Evolutionary conservation across 768 basidiomycete genomes (phyloP), one percentile per base, ranked within the genome.

Genomic region (Inosperma sp.): DNA sequence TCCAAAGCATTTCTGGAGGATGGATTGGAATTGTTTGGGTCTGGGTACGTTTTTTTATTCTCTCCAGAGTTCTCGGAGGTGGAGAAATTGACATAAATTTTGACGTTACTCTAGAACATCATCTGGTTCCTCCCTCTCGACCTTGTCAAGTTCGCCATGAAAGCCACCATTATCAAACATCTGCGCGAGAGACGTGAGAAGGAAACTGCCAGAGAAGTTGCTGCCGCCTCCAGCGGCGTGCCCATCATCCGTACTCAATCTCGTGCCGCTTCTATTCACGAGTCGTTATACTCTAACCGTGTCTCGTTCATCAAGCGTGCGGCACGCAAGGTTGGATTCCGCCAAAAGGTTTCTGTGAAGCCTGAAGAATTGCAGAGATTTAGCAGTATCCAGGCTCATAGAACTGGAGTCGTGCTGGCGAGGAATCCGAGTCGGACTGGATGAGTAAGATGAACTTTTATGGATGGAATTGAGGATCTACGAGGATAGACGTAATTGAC

Each of bases 11-110:
- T 66, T 89, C 87, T 54, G 94, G 89, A 65, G 88, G 84, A 22
- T 97, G 94, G 94, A 90, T 97, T 58, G 95, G 94, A 72, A 93
- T 98, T 58, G 79, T 95, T 52, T 97, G 94, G 94, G 79, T 94
- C 58, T 93, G 91, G 90, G 90, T 91, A 73, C 34, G 86, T 79
- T 5, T 49, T 44, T 21, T 27, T 44, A 44, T 8, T 43, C 12
- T 33, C 5, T 30, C 7, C 4, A n/a, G 46, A 36, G 4, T 7
- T 26, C 1, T 17, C 6, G 25, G 23, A 35, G 14, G 25, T 19
- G 17, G 30, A 22, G 41, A 9, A 36, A 39, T 40, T 49, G 9
- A 29, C 31, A 53, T 17, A 56, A 68, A 8, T 29, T 5, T 19
- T 65, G 53, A 7, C 10, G 13, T 13, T 12, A 37, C 65, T 22